phyloP scores from a whole-genome alignment of 768 basidiomycete genomes.

The Pleurotus sapidus region DNA sequence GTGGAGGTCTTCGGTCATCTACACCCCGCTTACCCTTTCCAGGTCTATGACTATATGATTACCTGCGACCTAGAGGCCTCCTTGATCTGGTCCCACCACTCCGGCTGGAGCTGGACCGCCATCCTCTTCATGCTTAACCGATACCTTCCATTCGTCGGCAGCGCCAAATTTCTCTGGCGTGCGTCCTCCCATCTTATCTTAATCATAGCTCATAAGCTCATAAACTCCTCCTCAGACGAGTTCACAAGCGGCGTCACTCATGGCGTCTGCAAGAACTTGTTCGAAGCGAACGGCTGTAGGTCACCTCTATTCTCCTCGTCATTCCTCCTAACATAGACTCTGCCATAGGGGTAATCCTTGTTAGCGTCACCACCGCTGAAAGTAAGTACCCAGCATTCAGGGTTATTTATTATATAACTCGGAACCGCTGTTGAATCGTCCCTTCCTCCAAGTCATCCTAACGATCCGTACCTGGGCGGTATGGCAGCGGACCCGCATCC shows the following conservation, averaged over 20 bases:
- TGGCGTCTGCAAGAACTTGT: not conserved
- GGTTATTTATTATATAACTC: not conserved
- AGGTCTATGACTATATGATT: conserved; percentile 3
- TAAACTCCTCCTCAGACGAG: not conserved
- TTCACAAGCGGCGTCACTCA: not conserved
- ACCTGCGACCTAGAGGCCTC: conserved; percentile 3
- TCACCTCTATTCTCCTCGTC: too few relatives aligned
- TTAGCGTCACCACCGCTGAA: conserved; percentile 9
- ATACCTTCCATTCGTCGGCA: conserved; percentile 10
- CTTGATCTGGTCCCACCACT: not conserved
- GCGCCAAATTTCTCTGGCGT: not conserved
- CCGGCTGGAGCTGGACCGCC: not conserved
- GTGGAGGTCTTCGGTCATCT: not conserved
- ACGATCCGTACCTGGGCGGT: conserved; percentile 13
- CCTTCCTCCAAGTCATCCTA: conserved; percentile 10
- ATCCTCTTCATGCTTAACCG: conserved; percentile 9
- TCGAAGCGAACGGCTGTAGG: too few relatives aligned
- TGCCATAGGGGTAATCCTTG: too few relatives aligned
- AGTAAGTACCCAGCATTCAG: not conserved
- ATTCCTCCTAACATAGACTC: too few relatives aligned
- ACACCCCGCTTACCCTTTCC: not conserved
- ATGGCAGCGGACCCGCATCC: conserved; percentile 7
- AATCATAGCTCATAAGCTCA: not conserved
- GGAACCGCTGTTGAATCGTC: too few relatives aligned
- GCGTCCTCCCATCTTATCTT: not conserved